Percentiles rank a stretch among this genome's conserved stretches.
Conservation (phyloP, 1,139 yeast species). For the Saccharomyces hybrid region DNA sequence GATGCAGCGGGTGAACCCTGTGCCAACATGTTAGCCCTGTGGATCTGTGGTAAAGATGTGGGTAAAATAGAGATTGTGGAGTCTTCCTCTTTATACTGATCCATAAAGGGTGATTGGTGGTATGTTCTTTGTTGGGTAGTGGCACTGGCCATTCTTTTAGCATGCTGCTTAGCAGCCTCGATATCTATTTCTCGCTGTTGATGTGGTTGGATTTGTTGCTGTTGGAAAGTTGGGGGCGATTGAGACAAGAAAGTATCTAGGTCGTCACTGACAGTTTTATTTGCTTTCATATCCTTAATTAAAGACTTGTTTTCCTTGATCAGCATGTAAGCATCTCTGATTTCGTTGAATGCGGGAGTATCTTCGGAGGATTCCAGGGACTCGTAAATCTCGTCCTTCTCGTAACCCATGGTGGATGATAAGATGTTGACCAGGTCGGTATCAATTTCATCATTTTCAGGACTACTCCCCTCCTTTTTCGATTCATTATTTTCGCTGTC, state of each 20-base stretch:
- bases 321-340: conserved; percentile 82
- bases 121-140: conserved; percentile 27
- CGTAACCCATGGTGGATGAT: conserved; percentile 87
- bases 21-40: conserved; percentile 85
- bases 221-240: conserved; percentile 27
- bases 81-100: conserved; percentile 31
- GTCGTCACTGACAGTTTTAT: conserved; percentile 41
- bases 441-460: conserved; percentile 42
- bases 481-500: conserved; percentile 15
- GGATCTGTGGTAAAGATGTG: conserved; percentile 88
- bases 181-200: neutral
- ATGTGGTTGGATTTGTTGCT: conserved; percentile 14
- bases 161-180: conserved; percentile 2
- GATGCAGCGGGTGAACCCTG: conserved; percentile 41
- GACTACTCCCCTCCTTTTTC: conserved; percentile 11
- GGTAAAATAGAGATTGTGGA: conserved; percentile 85
- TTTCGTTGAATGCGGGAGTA: conserved; percentile 56
- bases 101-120: conserved; percentile 27
- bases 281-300: conserved; percentile 56
- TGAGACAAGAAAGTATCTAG: conserved; percentile 32
- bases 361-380: conserved; percentile 45
- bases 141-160: conserved; percentile 12
- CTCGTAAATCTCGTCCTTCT: conserved; percentile 73
- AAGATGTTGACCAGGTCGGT: conserved; percentile 75
- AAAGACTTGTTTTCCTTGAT: conserved; percentile 76